Evolutionary conservation across 2,329 filamentous ascomycete genomes (phyloP), one percentile per base, ranked within the genome.

Genomic region (Fusarium sp.): DNA sequence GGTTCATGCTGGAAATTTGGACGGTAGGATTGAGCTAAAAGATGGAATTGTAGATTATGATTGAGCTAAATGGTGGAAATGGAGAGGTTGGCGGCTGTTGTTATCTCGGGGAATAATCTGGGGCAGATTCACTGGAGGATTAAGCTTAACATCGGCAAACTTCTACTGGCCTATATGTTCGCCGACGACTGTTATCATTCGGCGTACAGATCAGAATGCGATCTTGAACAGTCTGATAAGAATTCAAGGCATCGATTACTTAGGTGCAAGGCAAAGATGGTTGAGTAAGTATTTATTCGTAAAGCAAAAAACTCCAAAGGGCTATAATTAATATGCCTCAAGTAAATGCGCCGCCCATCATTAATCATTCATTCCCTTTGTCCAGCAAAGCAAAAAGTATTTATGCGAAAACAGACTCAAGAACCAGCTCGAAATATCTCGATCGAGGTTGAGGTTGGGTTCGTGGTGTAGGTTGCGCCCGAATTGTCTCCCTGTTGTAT

Each of bases 391-490:
- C 25, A 33, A 51, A 29, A 27, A 15, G 5, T 35, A 72, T 63
- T 10, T 75, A 76, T 64, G 72, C 72, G 49, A 76, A 76, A 10
- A 76, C 65, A 3, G 73, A 76, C 27, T 76, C 74, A 11, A 76
- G 66, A 21, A 76, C 70, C 12, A 60, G 37, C 25, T 73, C 60
- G 18, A 76, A 66, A 31, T 65, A 76, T 55, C 51, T 62, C 3
- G 73, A 64, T 52, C 60, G 64, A 54, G 73, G 51, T 52, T 64
- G 51, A 10, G 64, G 12, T n/a, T 27, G 21, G 23, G 38, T 41
- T 14, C 19, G 65, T 46, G 51, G 33, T 6, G 58, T 38, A 16
- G 66, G 37, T 18, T 57, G 58, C 46, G 41, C 37, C 25, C 59
- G 64, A 1, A 37, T 35, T 4, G 69, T 66, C 25, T 63, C 63